Percentiles rank a stretch among this genome's conserved stretches.
Conservation (phyloP, 306 rosid genomes). For the Gynostemma pentaphyllum region DNA sequence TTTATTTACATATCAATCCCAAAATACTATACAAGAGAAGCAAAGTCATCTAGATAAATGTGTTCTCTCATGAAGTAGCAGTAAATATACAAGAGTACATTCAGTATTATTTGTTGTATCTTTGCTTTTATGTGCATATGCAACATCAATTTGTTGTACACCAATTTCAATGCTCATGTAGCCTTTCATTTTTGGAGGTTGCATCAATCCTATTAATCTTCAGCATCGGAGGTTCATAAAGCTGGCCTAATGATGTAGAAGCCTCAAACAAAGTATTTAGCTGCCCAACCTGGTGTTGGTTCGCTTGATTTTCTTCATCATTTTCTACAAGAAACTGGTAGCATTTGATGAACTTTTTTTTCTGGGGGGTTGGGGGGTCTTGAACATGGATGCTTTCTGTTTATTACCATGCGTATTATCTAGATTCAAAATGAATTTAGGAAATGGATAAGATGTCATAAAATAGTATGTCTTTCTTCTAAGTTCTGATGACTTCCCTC, state of each 20-base stretch:
- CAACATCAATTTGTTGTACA: too few relatives aligned
- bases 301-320: neutral
- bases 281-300: neutral
- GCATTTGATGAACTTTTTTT: neutral
- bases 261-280: neutral
- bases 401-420: neutral
- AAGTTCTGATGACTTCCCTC: neutral
- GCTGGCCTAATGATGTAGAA: neutral
- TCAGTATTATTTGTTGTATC: neutral
- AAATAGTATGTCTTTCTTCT: neutral
- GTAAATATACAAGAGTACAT: neutral
- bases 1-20: neutral
- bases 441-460: neutral
- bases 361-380: too few relatives aligned
- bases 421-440: slow-evolving; percentile 3
- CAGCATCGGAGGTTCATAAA: neutral
- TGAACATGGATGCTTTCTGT: too few relatives aligned
- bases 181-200: neutral
- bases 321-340: neutral
- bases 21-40: too few relatives aligned
- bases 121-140: neutral
- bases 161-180: too few relatives aligned
- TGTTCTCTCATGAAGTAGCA: neutral
- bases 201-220: neutral
- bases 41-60: neutral